Conservation (phyloP, 1,284 basidiomycete genomes). For the Ganoderma resinaceum region DNA sequence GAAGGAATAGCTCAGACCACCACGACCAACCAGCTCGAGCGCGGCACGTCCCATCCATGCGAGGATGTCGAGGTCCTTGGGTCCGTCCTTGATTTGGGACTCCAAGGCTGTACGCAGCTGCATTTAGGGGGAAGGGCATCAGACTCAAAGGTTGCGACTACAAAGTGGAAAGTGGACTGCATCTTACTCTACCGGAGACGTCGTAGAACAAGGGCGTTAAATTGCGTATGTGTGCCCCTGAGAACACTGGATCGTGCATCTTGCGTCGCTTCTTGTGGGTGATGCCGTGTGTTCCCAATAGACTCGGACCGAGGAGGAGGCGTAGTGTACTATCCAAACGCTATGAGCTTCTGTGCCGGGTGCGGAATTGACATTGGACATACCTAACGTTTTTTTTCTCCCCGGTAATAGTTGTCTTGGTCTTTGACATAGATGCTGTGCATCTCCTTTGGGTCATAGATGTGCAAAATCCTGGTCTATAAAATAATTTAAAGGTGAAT, state of each 20-base stretch:
- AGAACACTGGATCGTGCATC: slow-evolving; percentile 40
- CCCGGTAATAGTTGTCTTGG: slow-evolving; percentile 37
- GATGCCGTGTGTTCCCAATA: slow-evolving; percentile 18
- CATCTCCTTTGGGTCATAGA: slow-evolving; percentile 36
- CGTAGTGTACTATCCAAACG: not conserved
- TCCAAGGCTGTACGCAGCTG: slow-evolving; percentile 28
- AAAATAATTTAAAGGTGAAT: not conserved
- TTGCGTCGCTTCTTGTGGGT: slow-evolving; percentile 34
- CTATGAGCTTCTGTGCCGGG: not conserved
- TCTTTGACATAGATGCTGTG: slow-evolving; percentile 42
- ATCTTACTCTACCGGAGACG: slow-evolving; percentile 30
- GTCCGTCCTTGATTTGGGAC: slow-evolving; percentile 20
- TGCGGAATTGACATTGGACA: not conserved
- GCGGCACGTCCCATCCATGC: slow-evolving; percentile 46
- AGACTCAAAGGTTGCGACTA: too few relatives aligned
- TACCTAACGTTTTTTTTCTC: not conserved
- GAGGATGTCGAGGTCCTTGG: slow-evolving; percentile 43
- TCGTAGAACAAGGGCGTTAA: slow-evolving; percentile 35
- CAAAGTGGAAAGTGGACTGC: not conserved
- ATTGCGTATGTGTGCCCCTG: slow-evolving; percentile 35
- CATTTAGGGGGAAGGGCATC: not conserved
- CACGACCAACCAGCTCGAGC: slow-evolving; percentile 40
- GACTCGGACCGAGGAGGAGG: slow-evolving; percentile 14
- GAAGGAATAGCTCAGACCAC: slow-evolving; percentile 48
- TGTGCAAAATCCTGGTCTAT: slow-evolving; percentile 29